Evolutionary conservation across 768 basidiomycete genomes (phyloP).

Genomic region (Coprinellus aureogranulatus): DNA sequence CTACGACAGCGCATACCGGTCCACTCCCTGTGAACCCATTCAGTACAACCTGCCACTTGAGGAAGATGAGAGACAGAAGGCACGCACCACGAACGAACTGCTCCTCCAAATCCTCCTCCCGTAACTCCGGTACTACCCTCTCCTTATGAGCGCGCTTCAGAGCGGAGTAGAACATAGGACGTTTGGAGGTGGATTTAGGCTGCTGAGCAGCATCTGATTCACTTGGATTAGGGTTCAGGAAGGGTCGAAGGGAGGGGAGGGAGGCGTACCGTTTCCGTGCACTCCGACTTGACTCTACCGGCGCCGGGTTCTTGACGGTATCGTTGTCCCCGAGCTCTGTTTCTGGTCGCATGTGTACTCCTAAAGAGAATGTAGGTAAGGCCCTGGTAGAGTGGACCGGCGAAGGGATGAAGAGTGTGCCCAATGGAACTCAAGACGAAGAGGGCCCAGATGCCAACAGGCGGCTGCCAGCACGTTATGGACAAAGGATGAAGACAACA

Average conservation of each 20-base stretch:
- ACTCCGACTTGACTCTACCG: constrained; percentile 46
- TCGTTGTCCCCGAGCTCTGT: constrained; percentile 89
- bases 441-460: too few relatives aligned
- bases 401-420: neutral
- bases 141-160: constrained; percentile 67
- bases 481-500: too few relatives aligned
- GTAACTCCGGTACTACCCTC: constrained; percentile 63
- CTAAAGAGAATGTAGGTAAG: constrained; percentile 34
- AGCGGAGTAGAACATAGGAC: constrained; percentile 57
- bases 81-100: constrained; percentile 81
- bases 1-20: constrained; percentile 45
- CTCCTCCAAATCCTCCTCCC: constrained; percentile 83
- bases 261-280: constrained; percentile 38
- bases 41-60: neutral
- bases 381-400: neutral
- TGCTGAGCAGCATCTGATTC: constrained; percentile 36
- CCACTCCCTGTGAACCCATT: constrained; percentile 62
- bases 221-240: constrained; percentile 27
- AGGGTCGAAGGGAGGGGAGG: neutral
- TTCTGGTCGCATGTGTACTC: constrained; percentile 68
- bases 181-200: constrained; percentile 25
- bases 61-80: constrained; percentile 2
- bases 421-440: too few relatives aligned
- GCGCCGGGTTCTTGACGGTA: constrained; percentile 63
- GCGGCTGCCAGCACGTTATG: too few relatives aligned